A percentile compares a stretch with the other conserved stretches of the same genome.
These are phyloP conservation scores for Aspergillus quadricinctus DNA, from an alignment of 2,329 filamentous ascomycete genomes.

Conservation along the genomic window DNA sequence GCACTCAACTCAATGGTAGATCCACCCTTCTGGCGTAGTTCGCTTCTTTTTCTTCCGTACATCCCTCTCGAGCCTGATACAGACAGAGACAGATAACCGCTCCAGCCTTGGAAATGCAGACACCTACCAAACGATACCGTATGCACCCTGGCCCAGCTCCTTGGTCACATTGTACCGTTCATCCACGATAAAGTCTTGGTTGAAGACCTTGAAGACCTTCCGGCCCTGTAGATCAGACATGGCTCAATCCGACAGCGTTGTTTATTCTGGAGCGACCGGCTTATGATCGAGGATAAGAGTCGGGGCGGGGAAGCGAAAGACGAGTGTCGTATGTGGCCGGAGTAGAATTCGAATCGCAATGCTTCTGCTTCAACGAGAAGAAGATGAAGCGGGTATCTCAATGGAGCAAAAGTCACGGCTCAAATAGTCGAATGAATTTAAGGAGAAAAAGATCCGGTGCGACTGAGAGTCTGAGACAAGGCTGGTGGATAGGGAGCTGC, in stretches of 20 bases:
- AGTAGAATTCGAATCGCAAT: background rate
- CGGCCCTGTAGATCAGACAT: constrained; percentile 64
- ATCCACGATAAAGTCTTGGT: constrained; percentile 98
- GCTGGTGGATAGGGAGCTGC: background rate
- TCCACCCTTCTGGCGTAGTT: background rate
- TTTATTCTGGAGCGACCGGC: background rate
- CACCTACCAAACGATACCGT: constrained; percentile 93
- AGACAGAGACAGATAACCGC: constrained; percentile 1
- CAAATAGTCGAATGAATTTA: background rate
- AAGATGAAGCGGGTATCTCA: background rate
- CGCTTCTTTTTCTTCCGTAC: background rate
- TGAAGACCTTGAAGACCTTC: constrained; percentile 99
- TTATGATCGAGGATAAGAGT: constrained; percentile 8
- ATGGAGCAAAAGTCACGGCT: background rate
- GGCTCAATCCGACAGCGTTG: constrained; percentile 10
- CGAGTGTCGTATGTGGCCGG: background rate
- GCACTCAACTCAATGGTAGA: constrained; percentile 7
- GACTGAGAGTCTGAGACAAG: background rate
- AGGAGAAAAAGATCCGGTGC: background rate
- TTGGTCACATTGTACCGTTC: constrained; percentile 98
- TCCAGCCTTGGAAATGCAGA: background rate
- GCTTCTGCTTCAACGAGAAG: background rate
- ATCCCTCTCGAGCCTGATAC: background rate
- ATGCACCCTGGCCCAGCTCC: constrained; percentile 95
- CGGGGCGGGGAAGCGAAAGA: background rate